Evolutionary conservation across 2,329 filamentous ascomycete species (phyloP).

Genomic region (Aspergillus ustus): DNA sequence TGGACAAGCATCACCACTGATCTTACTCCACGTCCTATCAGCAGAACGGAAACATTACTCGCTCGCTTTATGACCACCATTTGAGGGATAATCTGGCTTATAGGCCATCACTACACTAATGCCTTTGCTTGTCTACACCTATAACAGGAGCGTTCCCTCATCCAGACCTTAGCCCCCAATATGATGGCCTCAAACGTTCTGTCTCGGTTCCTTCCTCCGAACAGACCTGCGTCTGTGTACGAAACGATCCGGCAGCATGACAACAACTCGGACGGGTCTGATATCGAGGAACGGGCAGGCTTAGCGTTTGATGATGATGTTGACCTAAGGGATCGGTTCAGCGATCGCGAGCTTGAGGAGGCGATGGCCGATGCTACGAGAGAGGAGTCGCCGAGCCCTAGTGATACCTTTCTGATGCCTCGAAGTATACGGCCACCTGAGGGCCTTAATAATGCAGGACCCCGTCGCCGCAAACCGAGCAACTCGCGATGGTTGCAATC

Average conservation of each 20-base stretch:
- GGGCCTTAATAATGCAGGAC: slow-evolving; percentile 22
- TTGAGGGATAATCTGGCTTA: slow-evolving; percentile 18
- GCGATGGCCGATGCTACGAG: slow-evolving; percentile 57
- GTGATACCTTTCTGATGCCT: slow-evolving; percentile 43
- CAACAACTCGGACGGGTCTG: slow-evolving; percentile 50
- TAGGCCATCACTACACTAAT: slow-evolving; percentile 21
- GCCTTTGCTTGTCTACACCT: slow-evolving; percentile 5
- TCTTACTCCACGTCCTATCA: background rate
- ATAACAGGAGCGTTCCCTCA: slow-evolving; percentile 10
- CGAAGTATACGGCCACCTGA: slow-evolving; percentile 30
- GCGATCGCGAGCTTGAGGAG: slow-evolving; percentile 62
- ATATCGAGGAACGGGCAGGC: slow-evolving; percentile 51
- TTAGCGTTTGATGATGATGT: slow-evolving; percentile 56
- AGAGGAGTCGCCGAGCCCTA: slow-evolving; percentile 53
- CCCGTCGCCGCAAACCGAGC: slow-evolving; percentile 33
- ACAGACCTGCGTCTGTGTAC: slow-evolving; percentile 54
- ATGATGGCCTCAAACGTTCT: slow-evolving; percentile 51
- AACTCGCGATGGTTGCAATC: slow-evolving; percentile 39
- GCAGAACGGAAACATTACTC: background rate
- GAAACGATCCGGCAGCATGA: slow-evolving; percentile 54
- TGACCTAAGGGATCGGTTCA: slow-evolving; percentile 55
- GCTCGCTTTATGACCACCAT: slow-evolving; percentile 20
- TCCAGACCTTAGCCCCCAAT: slow-evolving; percentile 23
- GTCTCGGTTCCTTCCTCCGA: slow-evolving; percentile 53
- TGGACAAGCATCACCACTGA: background rate